A percentile compares a stretch with the other conserved stretches of the same genome.
These are phyloP conservation scores for Ceratobasidium papillatum DNA, from an alignment of 1,284 basidiomycete genomes.

Conservation along the genomic window DNA sequence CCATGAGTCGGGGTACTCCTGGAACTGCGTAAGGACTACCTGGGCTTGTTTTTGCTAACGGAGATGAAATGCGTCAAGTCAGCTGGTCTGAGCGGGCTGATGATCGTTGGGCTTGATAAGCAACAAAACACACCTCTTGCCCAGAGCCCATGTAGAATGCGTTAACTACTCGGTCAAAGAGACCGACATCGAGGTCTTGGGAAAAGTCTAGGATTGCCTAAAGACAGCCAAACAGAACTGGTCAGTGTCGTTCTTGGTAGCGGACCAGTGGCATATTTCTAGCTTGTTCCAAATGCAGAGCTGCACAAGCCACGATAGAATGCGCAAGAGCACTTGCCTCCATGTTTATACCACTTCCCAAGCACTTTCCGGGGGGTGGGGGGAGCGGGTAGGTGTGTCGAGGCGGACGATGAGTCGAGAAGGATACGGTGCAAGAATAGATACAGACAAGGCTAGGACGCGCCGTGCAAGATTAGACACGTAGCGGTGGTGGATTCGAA, in stretches of 20 bases:
- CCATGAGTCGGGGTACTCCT: slow-evolving; percentile 98
- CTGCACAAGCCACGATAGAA: not conserved
- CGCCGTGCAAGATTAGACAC: slow-evolving; percentile 25
- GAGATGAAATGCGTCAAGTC: slow-evolving; percentile 39
- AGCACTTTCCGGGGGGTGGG: not conserved
- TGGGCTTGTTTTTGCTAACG: slow-evolving; percentile 89
- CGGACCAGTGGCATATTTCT: slow-evolving; percentile 31
- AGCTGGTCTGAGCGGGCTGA: slow-evolving; percentile 41
- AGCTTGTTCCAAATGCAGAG: not conserved
- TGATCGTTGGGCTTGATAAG: slow-evolving; percentile 30
- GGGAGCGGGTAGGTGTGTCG: not conserved
- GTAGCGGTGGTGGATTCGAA: slow-evolving; percentile 31
- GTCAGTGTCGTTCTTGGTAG: slow-evolving; percentile 5
- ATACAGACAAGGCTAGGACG: slow-evolving; percentile 26
- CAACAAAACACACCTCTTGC: slow-evolving; percentile 65
- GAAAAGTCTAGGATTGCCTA: slow-evolving; percentile 89
- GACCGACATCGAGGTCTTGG: slow-evolving; percentile 81
- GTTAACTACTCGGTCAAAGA: slow-evolving; percentile 87
- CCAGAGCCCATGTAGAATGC: slow-evolving; percentile 84
- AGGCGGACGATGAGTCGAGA: not conserved
- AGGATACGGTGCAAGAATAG: slow-evolving; percentile 24
- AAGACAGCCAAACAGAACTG: not conserved
- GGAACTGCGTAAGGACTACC: slow-evolving; percentile 91
- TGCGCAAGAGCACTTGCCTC: slow-evolving; percentile 4
- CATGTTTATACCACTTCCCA: slow-evolving; percentile 20